A percentile compares a stretch with the other conserved stretches of the same genome.
Evolutionary conservation across 331 rosid genomes (phyloP).

Genomic region (Cydonia oblonga): DNA sequence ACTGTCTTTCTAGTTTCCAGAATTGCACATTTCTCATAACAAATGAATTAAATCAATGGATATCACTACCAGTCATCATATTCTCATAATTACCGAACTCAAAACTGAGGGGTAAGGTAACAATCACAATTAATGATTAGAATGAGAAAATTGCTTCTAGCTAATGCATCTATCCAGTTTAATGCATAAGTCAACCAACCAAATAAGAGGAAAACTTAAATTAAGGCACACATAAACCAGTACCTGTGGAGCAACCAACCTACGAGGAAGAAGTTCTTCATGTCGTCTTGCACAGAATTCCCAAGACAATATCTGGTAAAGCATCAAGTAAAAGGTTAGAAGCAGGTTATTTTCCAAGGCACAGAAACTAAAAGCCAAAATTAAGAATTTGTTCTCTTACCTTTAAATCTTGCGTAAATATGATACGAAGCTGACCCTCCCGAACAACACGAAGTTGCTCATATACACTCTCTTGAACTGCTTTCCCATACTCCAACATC

Average conservation of each 20-base stretch:
- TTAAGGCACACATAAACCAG: constrained; percentile 3
- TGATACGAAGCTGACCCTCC: constrained; percentile 89
- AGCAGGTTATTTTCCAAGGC: neutral
- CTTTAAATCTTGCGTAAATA: constrained; percentile 83
- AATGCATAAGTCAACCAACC: neutral
- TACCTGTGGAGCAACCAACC: constrained; percentile 97
- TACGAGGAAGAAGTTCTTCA: constrained; percentile 94
- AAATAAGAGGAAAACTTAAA: neutral
- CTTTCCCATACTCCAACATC: constrained; percentile 91
- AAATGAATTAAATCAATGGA: neutral
- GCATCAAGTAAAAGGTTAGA: neutral
- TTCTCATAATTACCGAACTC: neutral
- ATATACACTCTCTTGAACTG: constrained; percentile 90
- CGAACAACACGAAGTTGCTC: constrained; percentile 98
- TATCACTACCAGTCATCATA: neutral
- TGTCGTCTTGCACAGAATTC: constrained; percentile 92
- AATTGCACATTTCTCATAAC: neutral
- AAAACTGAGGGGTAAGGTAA: neutral
- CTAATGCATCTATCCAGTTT: neutral
- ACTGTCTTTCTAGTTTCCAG: neutral
- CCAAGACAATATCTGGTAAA: constrained; percentile 73
- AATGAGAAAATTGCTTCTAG: neutral
- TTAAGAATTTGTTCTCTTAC: constrained; percentile 13
- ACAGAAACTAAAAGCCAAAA: neutral
- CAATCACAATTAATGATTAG: neutral